Percentiles rank a stretch among this genome's conserved stretches.
These are phyloP conservation scores for Populus hybrid DNA, from an alignment of 441 rosid species.

Conservation along the genomic window DNA sequence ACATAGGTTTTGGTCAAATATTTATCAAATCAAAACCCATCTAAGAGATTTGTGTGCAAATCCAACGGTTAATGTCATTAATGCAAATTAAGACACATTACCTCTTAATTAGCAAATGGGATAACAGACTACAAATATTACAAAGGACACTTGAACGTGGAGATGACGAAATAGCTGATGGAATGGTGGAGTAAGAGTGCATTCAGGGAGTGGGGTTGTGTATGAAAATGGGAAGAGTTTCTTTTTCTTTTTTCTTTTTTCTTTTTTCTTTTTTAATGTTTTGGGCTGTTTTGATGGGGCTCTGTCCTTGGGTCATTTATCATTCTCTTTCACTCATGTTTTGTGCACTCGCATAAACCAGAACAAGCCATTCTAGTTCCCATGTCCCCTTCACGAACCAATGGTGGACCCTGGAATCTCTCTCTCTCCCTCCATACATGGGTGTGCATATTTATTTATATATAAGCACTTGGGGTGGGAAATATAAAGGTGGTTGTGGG, in stretches of 20 bases:
- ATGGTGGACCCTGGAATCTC: constrained; percentile 38
- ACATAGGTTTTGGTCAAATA: neutral
- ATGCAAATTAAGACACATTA: constrained; percentile 4
- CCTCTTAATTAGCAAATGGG: constrained; percentile 1
- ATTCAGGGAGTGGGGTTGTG: constrained; percentile 45
- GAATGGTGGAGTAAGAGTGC: constrained; percentile 65
- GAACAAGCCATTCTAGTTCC: constrained; percentile 60
- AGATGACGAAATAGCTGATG: constrained; percentile 72
- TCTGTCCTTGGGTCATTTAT: constrained; percentile 34
- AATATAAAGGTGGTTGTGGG: constrained; percentile 54
- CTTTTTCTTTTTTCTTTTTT: neutral
- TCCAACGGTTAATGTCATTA: constrained; percentile 3
- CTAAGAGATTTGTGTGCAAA: neutral
- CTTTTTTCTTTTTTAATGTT: neutral
- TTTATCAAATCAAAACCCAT: neutral
- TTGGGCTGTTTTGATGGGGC: constrained; percentile 22
- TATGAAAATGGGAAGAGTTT: constrained; percentile 36
- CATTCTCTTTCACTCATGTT: constrained; percentile 33
- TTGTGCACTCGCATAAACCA: constrained; percentile 25
- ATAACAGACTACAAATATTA: neutral
- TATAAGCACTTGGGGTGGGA: constrained; percentile 11
- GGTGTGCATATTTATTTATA: neutral
- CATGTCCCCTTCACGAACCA: constrained; percentile 54
- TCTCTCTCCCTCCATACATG: constrained; percentile 13
- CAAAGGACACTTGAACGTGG: constrained; percentile 45